A percentile compares a stretch with the other conserved stretches of the same genome.
These are phyloP conservation scores for Firmiana major DNA, from an alignment of 345 rosid genomes.

Conservation along the genomic window DNA sequence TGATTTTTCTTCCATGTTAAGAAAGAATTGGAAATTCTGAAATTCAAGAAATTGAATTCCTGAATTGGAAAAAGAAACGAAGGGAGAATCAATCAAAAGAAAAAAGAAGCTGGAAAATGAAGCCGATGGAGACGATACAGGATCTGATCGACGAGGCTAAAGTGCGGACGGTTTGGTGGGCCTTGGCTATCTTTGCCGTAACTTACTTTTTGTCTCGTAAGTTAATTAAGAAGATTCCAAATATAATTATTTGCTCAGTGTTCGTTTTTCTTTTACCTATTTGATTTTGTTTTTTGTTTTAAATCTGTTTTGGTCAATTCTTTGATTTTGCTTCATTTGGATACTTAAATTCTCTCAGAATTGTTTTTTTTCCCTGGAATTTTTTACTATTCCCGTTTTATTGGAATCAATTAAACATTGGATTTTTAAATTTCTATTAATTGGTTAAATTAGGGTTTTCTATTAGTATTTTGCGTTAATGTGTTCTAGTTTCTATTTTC, in stretches of 20 bases:
- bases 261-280: not conserved
- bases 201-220: slow-evolving; percentile 87
- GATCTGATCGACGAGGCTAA: slow-evolving; percentile 98
- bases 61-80: not conserved
- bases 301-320: not conserved
- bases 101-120: slow-evolving; percentile 33
- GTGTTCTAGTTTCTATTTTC: not conserved
- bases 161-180: slow-evolving; percentile 84
- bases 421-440: not conserved
- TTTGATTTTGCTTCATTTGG: not conserved
- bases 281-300: not conserved
- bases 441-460: not conserved
- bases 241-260: not conserved
- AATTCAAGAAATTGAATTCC: not conserved
- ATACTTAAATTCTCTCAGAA: not conserved
- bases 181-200: slow-evolving; percentile 61
- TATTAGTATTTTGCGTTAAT: not conserved
- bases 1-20: not conserved
- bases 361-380: not conserved
- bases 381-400: not conserved
- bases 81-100: not conserved
- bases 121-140: slow-evolving; percentile 76
- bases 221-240: slow-evolving; percentile 15
- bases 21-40: not conserved
- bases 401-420: not conserved